These are phyloP conservation scores for Pichia eremophila DNA, from an alignment of 805 yeast species.

Conservation along the genomic window DNA sequence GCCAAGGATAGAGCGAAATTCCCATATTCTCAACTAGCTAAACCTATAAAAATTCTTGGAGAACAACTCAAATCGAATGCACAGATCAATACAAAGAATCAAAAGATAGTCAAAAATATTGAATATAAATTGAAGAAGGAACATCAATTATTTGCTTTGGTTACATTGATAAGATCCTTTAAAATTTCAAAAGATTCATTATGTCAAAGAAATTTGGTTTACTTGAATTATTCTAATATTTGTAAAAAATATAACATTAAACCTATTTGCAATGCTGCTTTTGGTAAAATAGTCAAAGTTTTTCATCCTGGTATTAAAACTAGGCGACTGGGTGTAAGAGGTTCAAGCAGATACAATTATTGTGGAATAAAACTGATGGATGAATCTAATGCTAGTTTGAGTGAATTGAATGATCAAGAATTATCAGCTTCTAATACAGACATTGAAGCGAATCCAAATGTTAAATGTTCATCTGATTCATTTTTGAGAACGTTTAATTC, in stretches of 20 bases:
- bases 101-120: slow-evolving; percentile 14
- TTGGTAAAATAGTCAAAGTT: slow-evolving; percentile 64
- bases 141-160: slow-evolving; percentile 72
- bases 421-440: too few relatives aligned
- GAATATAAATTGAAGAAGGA: slow-evolving; percentile 38
- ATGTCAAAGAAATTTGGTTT: slow-evolving; percentile 58
- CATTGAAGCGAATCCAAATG: too few relatives aligned
- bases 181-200: slow-evolving; percentile 39
- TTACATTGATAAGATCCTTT: slow-evolving; percentile 67
- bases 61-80: neutral
- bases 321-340: slow-evolving; percentile 72
- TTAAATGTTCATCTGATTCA: too few relatives aligned
- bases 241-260: slow-evolving; percentile 45
- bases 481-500: too few relatives aligned
- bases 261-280: slow-evolving; percentile 66
- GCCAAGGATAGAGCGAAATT: too few relatives aligned
- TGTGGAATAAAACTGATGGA: slow-evolving; percentile 55
- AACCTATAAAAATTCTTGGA: too few relatives aligned
- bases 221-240: slow-evolving; percentile 51
- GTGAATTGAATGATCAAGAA: too few relatives aligned
- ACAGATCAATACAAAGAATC: neutral
- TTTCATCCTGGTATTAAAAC: slow-evolving; percentile 61
- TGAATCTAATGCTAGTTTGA: slow-evolving; percentile 16
- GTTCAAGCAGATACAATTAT: slow-evolving; percentile 77
- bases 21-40: too few relatives aligned